Conservation (phyloP, 2,329 filamentous ascomycete genomes). For the Fusarium liriodendri region DNA sequence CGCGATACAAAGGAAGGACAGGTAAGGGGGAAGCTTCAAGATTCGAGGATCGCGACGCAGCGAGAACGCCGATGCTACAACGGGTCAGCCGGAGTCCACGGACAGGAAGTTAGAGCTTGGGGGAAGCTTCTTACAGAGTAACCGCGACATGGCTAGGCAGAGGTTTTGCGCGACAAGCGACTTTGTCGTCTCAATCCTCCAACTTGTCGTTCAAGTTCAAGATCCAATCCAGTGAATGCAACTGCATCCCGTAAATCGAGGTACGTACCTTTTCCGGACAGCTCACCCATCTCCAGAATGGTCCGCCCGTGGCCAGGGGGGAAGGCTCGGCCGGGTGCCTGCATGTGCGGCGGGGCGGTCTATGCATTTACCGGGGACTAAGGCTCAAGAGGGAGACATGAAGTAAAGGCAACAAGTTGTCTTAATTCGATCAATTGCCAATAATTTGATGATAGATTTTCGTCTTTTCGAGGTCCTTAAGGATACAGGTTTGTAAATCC, state of each 20-base stretch:
- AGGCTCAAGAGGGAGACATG: background rate
- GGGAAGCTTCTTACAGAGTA: constrained; percentile 59
- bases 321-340: constrained; percentile 25
- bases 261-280: constrained; percentile 40
- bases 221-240: constrained; percentile 10
- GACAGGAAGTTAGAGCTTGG: background rate
- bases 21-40: constrained; percentile 85
- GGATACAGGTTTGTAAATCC: background rate
- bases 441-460: background rate
- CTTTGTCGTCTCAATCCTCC: constrained; percentile 20
- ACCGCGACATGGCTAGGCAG: constrained; percentile 59
- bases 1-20: constrained; percentile 86
- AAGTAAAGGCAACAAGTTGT: background rate
- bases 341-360: constrained; percentile 30
- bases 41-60: constrained; percentile 85
- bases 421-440: background rate
- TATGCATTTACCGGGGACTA: constrained; percentile 19
- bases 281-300: constrained; percentile 22
- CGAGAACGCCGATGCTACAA: constrained; percentile 69
- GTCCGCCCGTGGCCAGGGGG: constrained; percentile 19
- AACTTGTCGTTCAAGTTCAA: constrained; percentile 27
- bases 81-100: constrained; percentile 4
- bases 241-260: constrained; percentile 11
- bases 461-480: background rate
- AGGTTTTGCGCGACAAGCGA: constrained; percentile 21